Base-by-base conservation (phyloP, 768 basidiomycete genomes). In the Panaeolus cyanescens region DNA sequence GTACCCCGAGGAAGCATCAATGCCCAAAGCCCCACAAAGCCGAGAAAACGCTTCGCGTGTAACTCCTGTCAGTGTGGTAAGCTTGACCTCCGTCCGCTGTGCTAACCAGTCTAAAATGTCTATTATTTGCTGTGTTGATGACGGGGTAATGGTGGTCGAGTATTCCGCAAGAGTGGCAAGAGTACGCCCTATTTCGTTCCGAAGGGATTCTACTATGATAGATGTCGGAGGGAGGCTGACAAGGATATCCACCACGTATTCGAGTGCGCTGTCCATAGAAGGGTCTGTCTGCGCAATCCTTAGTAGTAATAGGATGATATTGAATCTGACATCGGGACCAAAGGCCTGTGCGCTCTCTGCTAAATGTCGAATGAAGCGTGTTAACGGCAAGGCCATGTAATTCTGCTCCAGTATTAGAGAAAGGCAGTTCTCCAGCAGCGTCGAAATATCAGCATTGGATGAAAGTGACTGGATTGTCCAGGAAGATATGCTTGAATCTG, bases 101-200 rank as follows among this genome's bases (percentile, higher is more conserved):
- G 76, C 66, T n/a, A 88, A 74, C 87, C 88, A 90, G 57, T 80
- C 75, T n/a, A 90, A 74, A 1, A 85, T 73, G 4, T 77, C 70
- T 17, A 86, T 67, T 8, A 80, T 62, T 5, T 67, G 68, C 22
- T 76, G 75, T 13, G 84, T 78, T 1, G 68, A 74, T 19, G 78
- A 76, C 36, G 65, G 60, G 54, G 78, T 74, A 19, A 85, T 59
- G 10, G 65, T 63, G 3, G 65, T 58, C 5, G 68, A 56, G 33
- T 67, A 69, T 20, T 72, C 67, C 2, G 75, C 67, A 61, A 72
- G 75, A 13, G 70, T 62, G 1, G 71, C 65, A 10, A 81, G 63
- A 30, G 70, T 66, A 30, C 70, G 70, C 17, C 80, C 79, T 40
- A 79, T 55, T 64, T 80, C 78, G 32, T 62, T 59, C 28, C 72